phyloP scores from a whole-genome alignment of 257 asterid species.

The Rehmannia glutinosa region DNA sequence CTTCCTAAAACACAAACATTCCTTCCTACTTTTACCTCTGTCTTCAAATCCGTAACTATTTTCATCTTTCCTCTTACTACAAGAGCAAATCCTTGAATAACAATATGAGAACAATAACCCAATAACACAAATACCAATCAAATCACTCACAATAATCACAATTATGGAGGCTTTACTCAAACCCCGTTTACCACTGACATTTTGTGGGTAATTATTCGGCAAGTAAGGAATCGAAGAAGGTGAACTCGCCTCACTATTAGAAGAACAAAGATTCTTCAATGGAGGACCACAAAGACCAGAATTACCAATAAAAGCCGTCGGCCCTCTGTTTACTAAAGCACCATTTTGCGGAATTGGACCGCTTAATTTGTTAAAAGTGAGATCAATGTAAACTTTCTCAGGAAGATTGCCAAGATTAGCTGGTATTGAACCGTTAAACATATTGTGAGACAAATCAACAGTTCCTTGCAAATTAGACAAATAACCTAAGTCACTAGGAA shows the following conservation, averaged over 20 bases:
- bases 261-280: constrained; percentile 59
- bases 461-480: constrained; percentile 70
- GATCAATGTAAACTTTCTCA: constrained; percentile 87
- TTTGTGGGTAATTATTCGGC: constrained; percentile 41
- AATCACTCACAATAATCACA: constrained; percentile 70
- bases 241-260: constrained; percentile 37
- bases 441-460: constrained; percentile 73
- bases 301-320: constrained; percentile 92
- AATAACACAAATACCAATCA: constrained; percentile 65
- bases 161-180: constrained; percentile 48
- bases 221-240: constrained; percentile 54
- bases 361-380: constrained; percentile 57
- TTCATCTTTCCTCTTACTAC: constrained; percentile 37
- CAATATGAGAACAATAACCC: constrained; percentile 79
- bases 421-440: constrained; percentile 71
- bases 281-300: constrained; percentile 93
- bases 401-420: constrained; percentile 77
- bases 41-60: constrained; percentile 39
- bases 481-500: constrained; percentile 68
- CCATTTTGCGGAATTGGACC: constrained; percentile 97
- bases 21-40: constrained; percentile 40
- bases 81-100: constrained; percentile 49
- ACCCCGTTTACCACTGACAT: constrained; percentile 25
- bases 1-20: constrained; percentile 69
- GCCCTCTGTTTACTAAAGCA: constrained; percentile 81